These are phyloP conservation scores for Ustilago nuda DNA, from an alignment of 1,284 basidiomycete species.

Conservation along the genomic window DNA sequence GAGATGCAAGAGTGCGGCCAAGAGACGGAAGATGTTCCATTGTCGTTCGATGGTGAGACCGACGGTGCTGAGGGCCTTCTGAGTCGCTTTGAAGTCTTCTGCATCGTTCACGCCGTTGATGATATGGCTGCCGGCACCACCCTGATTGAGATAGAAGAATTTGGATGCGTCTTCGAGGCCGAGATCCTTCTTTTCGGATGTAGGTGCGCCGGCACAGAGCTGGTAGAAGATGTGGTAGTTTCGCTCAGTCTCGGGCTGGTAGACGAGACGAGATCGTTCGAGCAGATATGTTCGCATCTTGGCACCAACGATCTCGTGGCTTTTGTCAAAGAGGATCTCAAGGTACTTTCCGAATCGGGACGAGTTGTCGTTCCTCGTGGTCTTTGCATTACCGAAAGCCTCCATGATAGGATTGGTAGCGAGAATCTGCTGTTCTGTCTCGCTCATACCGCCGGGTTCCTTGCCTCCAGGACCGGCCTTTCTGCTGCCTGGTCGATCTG, in stretches of 20 bases:
- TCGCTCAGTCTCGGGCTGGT: conserved; percentile 90
- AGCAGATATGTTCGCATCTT: conserved; percentile 96
- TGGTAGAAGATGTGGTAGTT: conserved; percentile 99
- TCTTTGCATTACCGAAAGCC: conserved; percentile 99
- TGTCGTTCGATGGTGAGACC: conserved; percentile 97
- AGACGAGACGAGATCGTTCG: conserved; percentile 95
- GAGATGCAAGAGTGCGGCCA: conserved; percentile 92
- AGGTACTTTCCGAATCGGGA: conserved; percentile 99
- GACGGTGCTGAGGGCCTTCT: conserved; percentile 93
- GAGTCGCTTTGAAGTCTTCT: conserved; percentile 92
- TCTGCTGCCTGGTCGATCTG: conserved; percentile 70
- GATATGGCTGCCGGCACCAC: conserved; percentile 83
- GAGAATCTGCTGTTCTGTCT: conserved; percentile 95
- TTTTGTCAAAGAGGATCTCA: conserved; percentile 95
- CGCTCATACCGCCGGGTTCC: conserved; percentile 79
- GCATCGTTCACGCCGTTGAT: conserved; percentile 94
- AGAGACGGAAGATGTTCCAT: conserved; percentile 95
- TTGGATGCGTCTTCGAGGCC: conserved; percentile 86
- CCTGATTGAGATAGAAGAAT: conserved; percentile 93
- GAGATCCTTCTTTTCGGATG: conserved; percentile 94
- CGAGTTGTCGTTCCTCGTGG: conserved; percentile 98
- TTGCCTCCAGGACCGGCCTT: conserved; percentile 71
- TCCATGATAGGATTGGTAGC: conserved; percentile 99
- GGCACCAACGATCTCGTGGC: conserved; percentile 96
- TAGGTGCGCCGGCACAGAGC: conserved; percentile 93